A percentile compares a stretch with the other conserved stretches of the same genome.
Conservation (phyloP, 129 eudicot genomes). For the Flaveria trinervia region DNA sequence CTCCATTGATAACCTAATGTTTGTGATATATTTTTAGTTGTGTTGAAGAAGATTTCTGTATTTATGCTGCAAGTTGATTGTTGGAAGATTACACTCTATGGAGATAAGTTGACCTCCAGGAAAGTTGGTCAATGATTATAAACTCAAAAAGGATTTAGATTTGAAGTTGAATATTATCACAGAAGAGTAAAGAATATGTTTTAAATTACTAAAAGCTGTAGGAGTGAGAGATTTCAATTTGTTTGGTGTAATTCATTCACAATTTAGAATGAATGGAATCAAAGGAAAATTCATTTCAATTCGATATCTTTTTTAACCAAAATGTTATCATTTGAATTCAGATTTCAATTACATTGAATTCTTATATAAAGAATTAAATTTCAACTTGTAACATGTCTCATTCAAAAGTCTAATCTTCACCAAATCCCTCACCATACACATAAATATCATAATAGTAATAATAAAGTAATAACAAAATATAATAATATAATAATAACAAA, state of each 20-base stretch:
- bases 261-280: background rate
- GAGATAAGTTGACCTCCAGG: constrained; percentile 71
- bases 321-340: background rate
- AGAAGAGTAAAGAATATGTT: no score
- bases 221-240: background rate
- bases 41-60: constrained; percentile 71
- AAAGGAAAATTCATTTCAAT: background rate
- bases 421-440: background rate
- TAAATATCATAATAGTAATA: no score
- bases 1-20: background rate
- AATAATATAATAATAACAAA: background rate
- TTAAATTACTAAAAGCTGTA: no score
- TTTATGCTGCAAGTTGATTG: constrained; percentile 80
- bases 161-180: no score
- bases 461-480: background rate
- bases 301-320: background rate
- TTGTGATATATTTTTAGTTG: constrained; percentile 50
- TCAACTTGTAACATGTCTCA: no score
- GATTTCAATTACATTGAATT: background rate
- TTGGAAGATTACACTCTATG: constrained; percentile 87
- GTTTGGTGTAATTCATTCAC: background rate
- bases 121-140: constrained; percentile 46
- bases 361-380: no score
- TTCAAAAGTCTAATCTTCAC: background rate
- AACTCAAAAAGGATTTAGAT: no score